phyloP scores from a whole-genome alignment of 495 filamentous ascomycete species.

The Evernia prunastri region DNA sequence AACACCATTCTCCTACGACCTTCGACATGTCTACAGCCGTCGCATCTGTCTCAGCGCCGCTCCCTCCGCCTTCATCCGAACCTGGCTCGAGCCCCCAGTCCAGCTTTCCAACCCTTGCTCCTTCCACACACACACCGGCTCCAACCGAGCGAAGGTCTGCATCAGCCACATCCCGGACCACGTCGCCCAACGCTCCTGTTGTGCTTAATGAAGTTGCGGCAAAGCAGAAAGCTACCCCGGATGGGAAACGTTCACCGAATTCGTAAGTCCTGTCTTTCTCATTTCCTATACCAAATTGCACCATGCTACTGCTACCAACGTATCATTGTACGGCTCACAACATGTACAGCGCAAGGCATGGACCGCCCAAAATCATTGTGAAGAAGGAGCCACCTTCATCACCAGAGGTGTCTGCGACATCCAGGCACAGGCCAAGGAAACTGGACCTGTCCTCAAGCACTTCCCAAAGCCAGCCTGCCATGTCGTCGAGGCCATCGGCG shows the following conservation, averaged over 20 bases:
- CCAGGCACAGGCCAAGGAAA: slow-evolving; percentile 78
- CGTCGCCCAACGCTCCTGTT: slow-evolving; percentile 26
- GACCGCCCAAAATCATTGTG: slow-evolving; percentile 71
- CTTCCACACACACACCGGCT: slow-evolving; percentile 30
- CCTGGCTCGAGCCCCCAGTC: slow-evolving; percentile 45
- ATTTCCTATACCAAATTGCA: slow-evolving; percentile 2
- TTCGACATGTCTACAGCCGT: slow-evolving; percentile 48
- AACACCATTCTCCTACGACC: slow-evolving; percentile 6
- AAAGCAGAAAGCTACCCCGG: slow-evolving; percentile 40
- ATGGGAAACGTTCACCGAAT: slow-evolving; percentile 48
- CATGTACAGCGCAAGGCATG: slow-evolving; percentile 32
- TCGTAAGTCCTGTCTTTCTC: slow-evolving; percentile 44
- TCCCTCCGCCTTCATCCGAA: slow-evolving; percentile 44
- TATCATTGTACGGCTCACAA: slow-evolving; percentile 22
- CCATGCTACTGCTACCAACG: slow-evolving; percentile 20
- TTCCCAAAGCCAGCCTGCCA: slow-evolving; percentile 45
- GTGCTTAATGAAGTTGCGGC: slow-evolving; percentile 35
- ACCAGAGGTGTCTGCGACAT: slow-evolving; percentile 63
- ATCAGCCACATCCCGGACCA: slow-evolving; percentile 25
- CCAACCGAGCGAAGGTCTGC: slow-evolving; percentile 25
- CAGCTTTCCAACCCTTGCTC: slow-evolving; percentile 37
- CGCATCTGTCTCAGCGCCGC: slow-evolving; percentile 42
- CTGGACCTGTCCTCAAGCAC: slow-evolving; percentile 78
- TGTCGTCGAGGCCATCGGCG: slow-evolving; percentile 58
- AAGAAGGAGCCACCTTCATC: slow-evolving; percentile 91